Percentiles rank a stretch among this genome's conserved stretches.
Conservation (phyloP, 75 land plant species). For the Pinus taeda region DNA sequence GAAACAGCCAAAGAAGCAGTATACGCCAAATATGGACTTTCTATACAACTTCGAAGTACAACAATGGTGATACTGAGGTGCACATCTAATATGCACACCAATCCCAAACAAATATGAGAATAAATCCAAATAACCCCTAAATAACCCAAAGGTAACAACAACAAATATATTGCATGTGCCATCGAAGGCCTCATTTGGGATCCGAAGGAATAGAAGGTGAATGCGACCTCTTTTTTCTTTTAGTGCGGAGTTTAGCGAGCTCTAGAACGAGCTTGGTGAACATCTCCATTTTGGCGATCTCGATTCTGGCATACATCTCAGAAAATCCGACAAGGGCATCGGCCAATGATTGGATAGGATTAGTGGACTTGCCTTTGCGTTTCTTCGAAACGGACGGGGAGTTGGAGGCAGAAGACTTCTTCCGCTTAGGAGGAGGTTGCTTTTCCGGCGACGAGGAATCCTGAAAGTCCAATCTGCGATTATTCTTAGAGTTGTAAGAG, state of each 20-base stretch:
- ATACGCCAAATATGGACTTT: too few relatives aligned
- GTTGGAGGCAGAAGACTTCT: not conserved
- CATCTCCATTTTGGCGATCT: not conserved
- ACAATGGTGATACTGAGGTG: too few relatives aligned
- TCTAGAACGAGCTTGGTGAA: not conserved
- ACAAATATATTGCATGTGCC: too few relatives aligned
- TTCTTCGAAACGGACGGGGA: not conserved
- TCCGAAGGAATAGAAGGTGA: not conserved
- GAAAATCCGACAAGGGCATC: not conserved
- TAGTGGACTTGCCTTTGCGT: too few relatives aligned
- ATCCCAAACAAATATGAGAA: too few relatives aligned
- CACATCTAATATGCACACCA: not conserved
- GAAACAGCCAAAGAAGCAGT: too few relatives aligned
- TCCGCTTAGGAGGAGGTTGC: not conserved
- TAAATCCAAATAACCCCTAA: too few relatives aligned
- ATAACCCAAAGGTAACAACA: too few relatives aligned
- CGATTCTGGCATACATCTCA: not conserved
- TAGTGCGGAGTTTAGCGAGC: not conserved
- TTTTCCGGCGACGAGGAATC: constrained; percentile 1
- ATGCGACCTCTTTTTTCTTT: not conserved
- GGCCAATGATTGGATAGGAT: not conserved
- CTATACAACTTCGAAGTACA: too few relatives aligned
- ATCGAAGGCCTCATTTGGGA: not conserved
- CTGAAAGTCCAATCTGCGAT: not conserved
- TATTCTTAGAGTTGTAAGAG: not conserved